Evolutionary conservation across 1,139 yeast species (phyloP), one percentile per base, ranked within the genome.

Genomic region (Saccharomyces hybrid): DNA sequence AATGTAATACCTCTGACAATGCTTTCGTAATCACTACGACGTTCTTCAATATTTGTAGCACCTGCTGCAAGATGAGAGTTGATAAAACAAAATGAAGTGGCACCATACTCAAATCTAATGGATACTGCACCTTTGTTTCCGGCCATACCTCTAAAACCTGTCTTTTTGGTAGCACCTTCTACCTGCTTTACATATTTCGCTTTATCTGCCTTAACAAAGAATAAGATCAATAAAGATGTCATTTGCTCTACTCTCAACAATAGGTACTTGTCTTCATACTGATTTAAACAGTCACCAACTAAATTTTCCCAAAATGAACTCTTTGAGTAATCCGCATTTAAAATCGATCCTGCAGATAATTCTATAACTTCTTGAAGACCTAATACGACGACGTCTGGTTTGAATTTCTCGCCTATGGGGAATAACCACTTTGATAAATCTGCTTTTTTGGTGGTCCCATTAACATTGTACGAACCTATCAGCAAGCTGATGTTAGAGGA

Each of bases 111-210:
- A 70, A 93, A 83, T 59, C 97, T 77, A 11, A 91, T 86, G 0
- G 96, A 90, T 51, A 89, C 85, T 2, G 93, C 97, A 31, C 99
- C 99, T 70, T 95, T 95, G 66, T 95, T 95, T 25, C 99, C 98
- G 46, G 97, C 86, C 66, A 89, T 82, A 25, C 98, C 98, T 26
- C 96, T 97, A 53, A 93, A 75, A 0, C 99, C 99, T 0, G 99
- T 95, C 65, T 93, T 93, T 63, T 90, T 93, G 42, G 83, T 79
- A 16, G 88, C 78, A 46, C 96, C 89, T 68, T 84, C 88, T 9
- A 88, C 84, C 60, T 81, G 79, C 29, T 85, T 78, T 16, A 88
- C 77, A 57, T 79, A 73, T 4, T 78, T 70, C 23, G 84, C 73
- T 56, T 78, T 74, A 14, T 81, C 78, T 44, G 82, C 78, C 57